Conservation (phyloP, 2,329 filamentous ascomycete genomes). For the Pleomassaria siparia region DNA sequence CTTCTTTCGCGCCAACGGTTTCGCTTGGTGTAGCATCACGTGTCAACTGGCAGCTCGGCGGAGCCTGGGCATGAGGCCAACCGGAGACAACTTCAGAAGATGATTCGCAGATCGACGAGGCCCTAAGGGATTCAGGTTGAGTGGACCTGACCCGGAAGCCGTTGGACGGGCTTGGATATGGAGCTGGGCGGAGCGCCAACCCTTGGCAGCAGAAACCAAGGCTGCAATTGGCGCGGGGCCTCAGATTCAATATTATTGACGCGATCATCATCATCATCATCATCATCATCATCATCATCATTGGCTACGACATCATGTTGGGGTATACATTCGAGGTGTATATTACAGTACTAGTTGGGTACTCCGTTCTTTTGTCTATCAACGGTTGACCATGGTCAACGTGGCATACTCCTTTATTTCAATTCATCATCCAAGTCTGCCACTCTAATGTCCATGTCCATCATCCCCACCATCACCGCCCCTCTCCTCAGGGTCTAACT, state of each 20-base stretch:
- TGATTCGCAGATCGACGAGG: not conserved
- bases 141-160: not conserved
- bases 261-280: too few relatives aligned
- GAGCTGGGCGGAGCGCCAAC: slow-evolving; percentile 1
- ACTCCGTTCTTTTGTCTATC: slow-evolving; percentile 1
- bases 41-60: not conserved
- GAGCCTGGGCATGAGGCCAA: not conserved
- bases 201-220: not conserved
- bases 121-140: not conserved
- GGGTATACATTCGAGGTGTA: too few relatives aligned
- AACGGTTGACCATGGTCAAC: not conserved
- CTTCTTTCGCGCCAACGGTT: not conserved
- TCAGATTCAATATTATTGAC: not conserved
- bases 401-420: not conserved
- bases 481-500: slow-evolving; percentile 87
- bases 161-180: not conserved
- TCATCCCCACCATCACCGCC: slow-evolving; percentile 68
- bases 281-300: too few relatives aligned
- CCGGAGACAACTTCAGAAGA: not conserved
- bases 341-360: not conserved
- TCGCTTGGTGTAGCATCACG: slow-evolving; percentile 7
- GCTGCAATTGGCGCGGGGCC: not conserved
- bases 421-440: not conserved
- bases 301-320: too few relatives aligned
- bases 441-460: slow-evolving; percentile 73